Base-by-base conservation (phyloP, 2,329 filamentous ascomycete genomes). In the Verticillium nubilum region DNA sequence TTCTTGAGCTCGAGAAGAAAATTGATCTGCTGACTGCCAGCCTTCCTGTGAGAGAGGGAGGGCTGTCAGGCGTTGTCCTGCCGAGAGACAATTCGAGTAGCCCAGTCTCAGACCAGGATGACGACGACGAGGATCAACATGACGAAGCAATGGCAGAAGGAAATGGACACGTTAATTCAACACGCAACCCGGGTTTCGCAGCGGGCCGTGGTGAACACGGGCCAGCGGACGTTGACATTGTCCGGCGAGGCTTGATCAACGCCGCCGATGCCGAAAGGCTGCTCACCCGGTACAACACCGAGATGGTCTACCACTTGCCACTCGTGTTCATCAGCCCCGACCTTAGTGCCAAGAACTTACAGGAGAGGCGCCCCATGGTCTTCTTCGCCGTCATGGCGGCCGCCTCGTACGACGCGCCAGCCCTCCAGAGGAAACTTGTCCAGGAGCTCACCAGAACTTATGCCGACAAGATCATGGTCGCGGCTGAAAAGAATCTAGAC, bases 1-100 rank as follows among this genome's bases (percentile, higher is more conserved):
- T 97, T 12, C 89, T 91, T 10, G 92, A 96, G 77, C 80, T 97
- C 56, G 92, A 97, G 78, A 91, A 88, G 79, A 96, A 95, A 77
- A 93, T 97, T 65, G 91, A 96, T 76, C 90, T 89, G 10, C 72
- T 97, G 70, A 96, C 90, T 5, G 90, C 91, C 4, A 92, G 86
- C 35, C 72, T 96, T 63, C 87, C 91, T 50, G 85, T 89, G 7
- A 67, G 72, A 31, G 68, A 23, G 4, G 10, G 13, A 10, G 47
- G 13, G 13, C 65, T 12, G 50, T 56, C 12, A 58, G 87, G 63
- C 79, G 83, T 15, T 84, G 84, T 2, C 66, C 88, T 37, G n/a
- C n/a, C n/a, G n/a, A n/a, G n/a, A n/a, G n/a, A n/a, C n/a, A n/a
- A n/a, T n/a, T n/a, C n/a, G n/a, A n/a, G n/a, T n/a, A n/a, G n/a